Evolutionary conservation across 2,329 filamentous ascomycete genomes (phyloP).

Genomic region (Nannizziopsis arthrosporioides): DNA sequence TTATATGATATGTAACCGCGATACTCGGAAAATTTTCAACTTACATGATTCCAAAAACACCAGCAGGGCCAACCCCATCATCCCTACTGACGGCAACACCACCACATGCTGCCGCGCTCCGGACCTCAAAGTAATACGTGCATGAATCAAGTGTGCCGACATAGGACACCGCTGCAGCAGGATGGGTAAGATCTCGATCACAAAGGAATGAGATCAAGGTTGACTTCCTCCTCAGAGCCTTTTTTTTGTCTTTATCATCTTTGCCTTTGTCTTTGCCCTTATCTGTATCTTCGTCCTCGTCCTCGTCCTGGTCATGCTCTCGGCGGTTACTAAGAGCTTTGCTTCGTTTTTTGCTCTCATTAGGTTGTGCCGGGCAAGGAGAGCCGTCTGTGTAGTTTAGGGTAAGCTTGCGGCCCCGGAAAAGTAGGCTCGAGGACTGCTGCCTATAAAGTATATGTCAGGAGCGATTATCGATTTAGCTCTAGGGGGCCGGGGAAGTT

Average conservation of each 20-base stretch:
- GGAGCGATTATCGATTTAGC: background rate
- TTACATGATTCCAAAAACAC: conserved; percentile 78
- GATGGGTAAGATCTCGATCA: conserved; percentile 63
- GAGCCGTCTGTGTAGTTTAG: conserved; percentile 68
- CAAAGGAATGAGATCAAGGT: conserved; percentile 88
- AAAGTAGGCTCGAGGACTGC: conserved; percentile 36
- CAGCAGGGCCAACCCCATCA: conserved; percentile 55
- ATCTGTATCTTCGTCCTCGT: conserved; percentile 21
- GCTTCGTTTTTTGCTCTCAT: conserved; percentile 13
- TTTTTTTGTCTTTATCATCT: conserved; percentile 11
- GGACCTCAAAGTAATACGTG: conserved; percentile 89
- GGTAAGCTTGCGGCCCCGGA: conserved; percentile 50
- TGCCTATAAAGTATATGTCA: conserved; percentile 23
- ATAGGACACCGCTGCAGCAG: conserved; percentile 64
- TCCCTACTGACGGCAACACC: conserved; percentile 49
- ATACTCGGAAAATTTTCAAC: conserved; percentile 33
- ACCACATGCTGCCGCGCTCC: conserved; percentile 73
- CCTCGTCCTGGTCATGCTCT: conserved; percentile 24
- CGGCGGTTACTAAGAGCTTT: conserved; percentile 16
- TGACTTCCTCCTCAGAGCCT: conserved; percentile 49
- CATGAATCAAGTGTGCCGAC: conserved; percentile 84
- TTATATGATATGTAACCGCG: background rate
- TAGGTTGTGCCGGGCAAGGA: conserved; percentile 42
- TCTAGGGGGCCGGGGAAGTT: background rate
- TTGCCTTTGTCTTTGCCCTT: conserved; percentile 14